A percentile compares a stretch with the other conserved stretches of the same genome.
These are phyloP conservation scores for Botrytis pseudocinerea DNA, from an alignment of 2,329 filamentous ascomycete genomes.

Conservation along the genomic window DNA sequence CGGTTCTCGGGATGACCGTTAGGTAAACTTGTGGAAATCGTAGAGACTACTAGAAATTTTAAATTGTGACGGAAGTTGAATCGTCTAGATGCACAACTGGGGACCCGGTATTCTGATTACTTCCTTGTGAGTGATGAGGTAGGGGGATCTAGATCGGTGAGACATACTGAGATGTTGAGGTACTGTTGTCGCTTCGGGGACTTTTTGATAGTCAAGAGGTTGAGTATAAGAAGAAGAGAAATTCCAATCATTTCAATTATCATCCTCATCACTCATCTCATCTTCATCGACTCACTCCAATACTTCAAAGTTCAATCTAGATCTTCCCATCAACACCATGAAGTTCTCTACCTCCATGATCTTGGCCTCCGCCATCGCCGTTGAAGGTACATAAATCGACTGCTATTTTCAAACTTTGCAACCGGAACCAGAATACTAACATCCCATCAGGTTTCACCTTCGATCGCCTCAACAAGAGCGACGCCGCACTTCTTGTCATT, in stretches of 20 bases:
- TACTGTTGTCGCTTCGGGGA: not conserved
- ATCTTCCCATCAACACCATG: slow-evolving; percentile 30
- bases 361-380: slow-evolving; percentile 27
- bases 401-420: not conserved
- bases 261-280: not conserved
- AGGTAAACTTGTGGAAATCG: not conserved
- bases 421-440: not conserved
- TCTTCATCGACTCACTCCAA: not conserved
- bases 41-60: not conserved
- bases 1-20: not conserved
- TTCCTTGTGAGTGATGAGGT: not conserved
- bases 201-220: not conserved
- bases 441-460: slow-evolving; percentile 34
- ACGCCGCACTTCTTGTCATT: slow-evolving; percentile 55
- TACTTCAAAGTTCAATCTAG: not conserved
- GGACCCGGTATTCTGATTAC: not conserved
- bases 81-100: not conserved
- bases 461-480: slow-evolving; percentile 42
- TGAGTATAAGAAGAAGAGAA: slow-evolving; percentile 12
- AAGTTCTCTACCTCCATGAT: slow-evolving; percentile 31
- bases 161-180: too few relatives aligned
- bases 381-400: slow-evolving; percentile 27
- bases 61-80: not conserved
- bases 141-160: slow-evolving; percentile 4
- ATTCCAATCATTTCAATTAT: not conserved